These are phyloP conservation scores for Prinsepia uniflora DNA, from an alignment of 306 rosid species.

Conservation along the genomic window DNA sequence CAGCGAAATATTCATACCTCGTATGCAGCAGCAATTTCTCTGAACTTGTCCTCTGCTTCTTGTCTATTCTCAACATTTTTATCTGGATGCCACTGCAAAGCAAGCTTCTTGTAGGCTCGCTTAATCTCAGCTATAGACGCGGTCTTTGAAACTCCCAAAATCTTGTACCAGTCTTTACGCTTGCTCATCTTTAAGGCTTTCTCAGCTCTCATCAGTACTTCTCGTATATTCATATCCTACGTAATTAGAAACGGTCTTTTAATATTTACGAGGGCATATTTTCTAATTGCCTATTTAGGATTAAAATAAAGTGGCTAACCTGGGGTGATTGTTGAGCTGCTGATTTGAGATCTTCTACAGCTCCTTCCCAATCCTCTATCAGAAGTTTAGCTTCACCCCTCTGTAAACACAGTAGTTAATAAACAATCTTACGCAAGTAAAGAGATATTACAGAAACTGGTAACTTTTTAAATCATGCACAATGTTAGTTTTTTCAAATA, in stretches of 20 bases:
- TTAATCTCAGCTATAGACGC: slow-evolving; percentile 79
- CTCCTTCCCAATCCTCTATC: slow-evolving; percentile 97
- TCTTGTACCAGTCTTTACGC: slow-evolving; percentile 96
- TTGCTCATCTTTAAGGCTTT: slow-evolving; percentile 96
- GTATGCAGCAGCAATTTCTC: slow-evolving; percentile 94
- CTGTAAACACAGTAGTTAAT: slow-evolving; percentile 40
- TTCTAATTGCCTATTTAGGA: not conserved
- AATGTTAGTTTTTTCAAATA: not conserved
- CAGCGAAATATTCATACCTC: slow-evolving; percentile 50
- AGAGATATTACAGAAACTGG: not conserved
- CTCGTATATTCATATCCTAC: slow-evolving; percentile 93
- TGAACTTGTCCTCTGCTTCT: slow-evolving; percentile 87
- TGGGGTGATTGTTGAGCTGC: slow-evolving; percentile 94
- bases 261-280: not conserved
- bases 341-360: slow-evolving; percentile 84
- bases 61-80: slow-evolving; percentile 89
- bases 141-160: slow-evolving; percentile 79
- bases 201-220: slow-evolving; percentile 76
- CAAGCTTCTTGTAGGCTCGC: slow-evolving; percentile 96
- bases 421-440: not conserved
- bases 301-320: slow-evolving; percentile 35
- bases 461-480: not conserved
- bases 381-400: slow-evolving; percentile 97
- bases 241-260: slow-evolving; percentile 9
- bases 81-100: slow-evolving; percentile 99